phyloP scores from a whole-genome alignment of 1,284 basidiomycete species.

The Tilletia setariae region DNA sequence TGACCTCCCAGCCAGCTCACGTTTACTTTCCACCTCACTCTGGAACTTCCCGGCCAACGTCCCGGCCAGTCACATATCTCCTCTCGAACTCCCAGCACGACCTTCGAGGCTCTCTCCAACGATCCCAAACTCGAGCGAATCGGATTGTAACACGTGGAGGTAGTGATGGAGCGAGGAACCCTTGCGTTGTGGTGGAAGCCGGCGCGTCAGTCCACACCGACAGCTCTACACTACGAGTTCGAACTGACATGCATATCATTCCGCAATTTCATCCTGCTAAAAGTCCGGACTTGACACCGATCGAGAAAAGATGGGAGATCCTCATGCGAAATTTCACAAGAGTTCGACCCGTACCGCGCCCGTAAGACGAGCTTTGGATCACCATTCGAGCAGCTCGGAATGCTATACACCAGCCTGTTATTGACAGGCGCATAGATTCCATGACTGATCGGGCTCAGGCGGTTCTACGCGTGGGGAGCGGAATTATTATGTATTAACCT shows the following conservation, averaged over 20 bases:
- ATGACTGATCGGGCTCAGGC: too few species aligned
- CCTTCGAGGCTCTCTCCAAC: too few species aligned
- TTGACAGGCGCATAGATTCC: background rate
- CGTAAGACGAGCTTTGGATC: background rate
- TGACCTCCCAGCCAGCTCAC: too few species aligned
- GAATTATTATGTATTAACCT: too few species aligned
- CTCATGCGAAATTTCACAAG: constrained; percentile 6
- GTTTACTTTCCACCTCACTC: too few species aligned
- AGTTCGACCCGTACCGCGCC: background rate
- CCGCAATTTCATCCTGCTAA: constrained; percentile 12
- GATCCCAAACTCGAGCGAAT: too few species aligned
- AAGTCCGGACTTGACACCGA: constrained; percentile 21
- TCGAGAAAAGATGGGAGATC: constrained; percentile 15
- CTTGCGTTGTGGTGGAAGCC: background rate
- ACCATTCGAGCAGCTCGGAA: background rate
- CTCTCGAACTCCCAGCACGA: too few species aligned
- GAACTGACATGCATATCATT: background rate
- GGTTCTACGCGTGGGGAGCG: too few species aligned
- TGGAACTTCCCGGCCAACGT: too few species aligned
- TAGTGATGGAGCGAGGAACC: background rate
- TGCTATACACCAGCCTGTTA: background rate
- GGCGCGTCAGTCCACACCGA: background rate
- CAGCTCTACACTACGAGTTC: background rate
- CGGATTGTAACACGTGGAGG: background rate
- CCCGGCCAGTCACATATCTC: too few species aligned